Base-by-base conservation (phyloP, 23 red algal species). In the Gracilaria vermiculophylla region DNA sequence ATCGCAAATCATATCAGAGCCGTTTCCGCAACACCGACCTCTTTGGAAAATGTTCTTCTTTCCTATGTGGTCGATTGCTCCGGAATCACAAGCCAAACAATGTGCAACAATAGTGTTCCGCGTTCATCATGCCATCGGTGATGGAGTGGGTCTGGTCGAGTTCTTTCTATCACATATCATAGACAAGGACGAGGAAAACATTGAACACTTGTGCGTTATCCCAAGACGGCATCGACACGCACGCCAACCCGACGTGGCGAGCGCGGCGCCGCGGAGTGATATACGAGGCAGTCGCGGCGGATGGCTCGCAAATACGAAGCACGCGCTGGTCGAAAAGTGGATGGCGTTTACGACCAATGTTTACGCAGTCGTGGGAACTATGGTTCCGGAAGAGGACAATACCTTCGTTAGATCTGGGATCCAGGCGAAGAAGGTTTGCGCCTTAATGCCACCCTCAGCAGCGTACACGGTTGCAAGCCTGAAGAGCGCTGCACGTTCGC, bases 121-220 rank as follows among this genome's bases (percentile, higher is more conserved):
- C 15, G 53, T 88, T 13, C 84, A 88, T 65, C 84, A 88, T 47
- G 25, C 52, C n/a, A 56, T 88, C 36, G 66, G 43, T 15, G 84
- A 88, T 25, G 84, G 84, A 32, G 65, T 88, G 21, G 84, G 84
- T n/a, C 53, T 88, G 2, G 69, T 88, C 34, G 77, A 88, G 23
- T 88, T 43, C 54, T 88, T 88, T 25, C 74, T 66, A n/a, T 55
- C 67, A 17, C 28, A 61, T 24, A 44, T 88, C 24, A 43, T 75
- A 20, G 84, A 88, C 66, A 49, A 55, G 11, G 20, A 39, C 24
- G 28, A 39, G 12, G 23, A 29, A 48, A 12, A 25, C 45, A 39
- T 5, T 9, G 53, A 1, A 1, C 17, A 79, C 19, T 32, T 29
- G 8, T 25, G 55, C 24, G 45, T 40, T 15, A 33, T 49, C 12